Percentiles rank a stretch among this genome's conserved stretches.
Evolutionary conservation across 192 early-diverging fungal species (phyloP).

Genomic region (Phycomyces blakesleeanus): DNA sequence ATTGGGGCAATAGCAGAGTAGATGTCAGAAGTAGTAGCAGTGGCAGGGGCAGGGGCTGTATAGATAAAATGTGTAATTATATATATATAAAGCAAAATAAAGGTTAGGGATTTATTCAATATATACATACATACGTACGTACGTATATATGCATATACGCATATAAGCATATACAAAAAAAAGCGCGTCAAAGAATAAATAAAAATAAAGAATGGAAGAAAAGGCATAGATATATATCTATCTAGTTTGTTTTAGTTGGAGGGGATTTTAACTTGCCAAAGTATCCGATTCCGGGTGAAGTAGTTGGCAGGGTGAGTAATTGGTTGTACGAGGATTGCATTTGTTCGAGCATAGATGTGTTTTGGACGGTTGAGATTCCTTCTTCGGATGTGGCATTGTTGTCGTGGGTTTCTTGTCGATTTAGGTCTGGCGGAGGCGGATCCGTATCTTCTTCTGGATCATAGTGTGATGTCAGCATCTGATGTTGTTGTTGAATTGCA

Average conservation of each 20-base stretch:
- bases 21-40: neutral
- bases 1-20: constrained; percentile 16
- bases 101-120: too few species aligned
- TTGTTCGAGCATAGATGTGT: constrained; percentile 27
- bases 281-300: constrained; percentile 10
- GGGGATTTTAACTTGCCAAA: constrained; percentile 28
- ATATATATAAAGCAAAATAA: neutral
- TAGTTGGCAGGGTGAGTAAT: constrained; percentile 5
- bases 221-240: too few species aligned
- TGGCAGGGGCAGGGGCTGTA: neutral
- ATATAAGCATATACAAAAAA: too few species aligned
- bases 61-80: neutral
- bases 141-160: too few species aligned
- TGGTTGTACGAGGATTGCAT: constrained; percentile 20
- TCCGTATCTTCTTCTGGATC: constrained; percentile 10
- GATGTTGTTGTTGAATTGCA: constrained; percentile 26
- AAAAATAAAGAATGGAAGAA: too few species aligned
- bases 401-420: neutral
- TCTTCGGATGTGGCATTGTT: constrained; percentile 24
- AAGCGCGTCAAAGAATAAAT: too few species aligned
- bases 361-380: constrained; percentile 20
- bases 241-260: too few species aligned
- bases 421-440: neutral
- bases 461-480: constrained; percentile 13
- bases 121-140: too few species aligned